Evolutionary conservation across 1,284 basidiomycete species (phyloP).

Genomic region (Ceratobasidium sp.): DNA sequence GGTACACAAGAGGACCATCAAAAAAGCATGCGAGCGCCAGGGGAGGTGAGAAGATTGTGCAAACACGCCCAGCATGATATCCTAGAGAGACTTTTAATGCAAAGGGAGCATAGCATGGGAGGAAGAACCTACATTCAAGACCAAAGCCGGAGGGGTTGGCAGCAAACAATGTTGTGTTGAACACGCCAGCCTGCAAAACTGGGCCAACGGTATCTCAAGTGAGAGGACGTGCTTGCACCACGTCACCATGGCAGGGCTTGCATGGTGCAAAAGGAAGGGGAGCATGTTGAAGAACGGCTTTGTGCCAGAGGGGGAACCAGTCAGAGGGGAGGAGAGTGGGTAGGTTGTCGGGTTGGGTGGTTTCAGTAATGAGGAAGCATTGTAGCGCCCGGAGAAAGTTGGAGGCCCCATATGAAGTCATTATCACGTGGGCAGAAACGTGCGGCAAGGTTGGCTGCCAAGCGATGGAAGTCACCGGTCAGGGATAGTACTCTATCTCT

Average conservation of each 20-base stretch:
- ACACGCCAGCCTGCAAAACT: not conserved
- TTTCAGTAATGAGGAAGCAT: not conserved
- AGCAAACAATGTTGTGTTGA: not conserved
- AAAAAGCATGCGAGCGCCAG: not conserved
- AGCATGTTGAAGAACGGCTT: not conserved
- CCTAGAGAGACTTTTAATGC: not conserved
- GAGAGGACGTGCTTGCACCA: not conserved
- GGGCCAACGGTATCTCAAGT: not conserved
- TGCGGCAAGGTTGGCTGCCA: not conserved
- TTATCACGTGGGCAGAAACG: not conserved
- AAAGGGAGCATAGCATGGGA: no score
- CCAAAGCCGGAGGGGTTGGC: not conserved
- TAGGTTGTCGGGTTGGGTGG: not conserved
- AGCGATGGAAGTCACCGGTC: slow-evolving; percentile 14
- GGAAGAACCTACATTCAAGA: not conserved
- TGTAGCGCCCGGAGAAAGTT: slow-evolving; percentile 2
- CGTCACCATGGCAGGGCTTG: not conserved
- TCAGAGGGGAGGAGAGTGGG: not conserved
- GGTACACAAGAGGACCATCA: not conserved
- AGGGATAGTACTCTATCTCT: not conserved
- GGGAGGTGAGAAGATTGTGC: slow-evolving; percentile 5
- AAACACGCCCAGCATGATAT: slow-evolving; percentile 13
- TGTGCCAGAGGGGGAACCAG: not conserved
- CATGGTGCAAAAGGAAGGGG: not conserved
- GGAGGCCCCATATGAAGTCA: slow-evolving; percentile 13